Evolutionary conservation across 2,329 filamentous ascomycete genomes (phyloP).

Genomic region (Trichoderma polysporum): DNA sequence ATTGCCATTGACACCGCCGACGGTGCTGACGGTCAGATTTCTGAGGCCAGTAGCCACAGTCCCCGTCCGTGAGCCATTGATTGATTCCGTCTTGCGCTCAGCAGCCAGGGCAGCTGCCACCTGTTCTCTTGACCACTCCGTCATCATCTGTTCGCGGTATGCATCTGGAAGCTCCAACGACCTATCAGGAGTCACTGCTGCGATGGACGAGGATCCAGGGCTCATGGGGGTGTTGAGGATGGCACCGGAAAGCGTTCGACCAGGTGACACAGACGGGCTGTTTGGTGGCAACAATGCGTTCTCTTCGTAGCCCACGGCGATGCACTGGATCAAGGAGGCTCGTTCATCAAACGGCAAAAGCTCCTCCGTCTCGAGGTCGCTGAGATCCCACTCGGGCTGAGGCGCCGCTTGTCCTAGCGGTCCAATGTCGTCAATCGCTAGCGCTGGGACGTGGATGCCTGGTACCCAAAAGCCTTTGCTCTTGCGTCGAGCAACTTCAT

Average conservation of each 20-base stretch:
- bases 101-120: constrained; percentile 69
- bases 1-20: constrained; percentile 35
- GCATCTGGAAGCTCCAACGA: constrained; percentile 61
- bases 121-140: constrained; percentile 75
- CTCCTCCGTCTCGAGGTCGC: constrained; percentile 60
- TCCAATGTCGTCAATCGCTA: constrained; percentile 61
- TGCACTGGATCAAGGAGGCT: constrained; percentile 67
- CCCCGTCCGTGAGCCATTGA: constrained; percentile 71
- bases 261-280: constrained; percentile 70
- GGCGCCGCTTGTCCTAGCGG: constrained; percentile 48
- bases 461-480: constrained; percentile 78
- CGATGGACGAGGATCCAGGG: constrained; percentile 35
- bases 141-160: constrained; percentile 73
- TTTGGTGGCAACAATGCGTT: constrained; percentile 61
- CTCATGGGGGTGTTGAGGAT: constrained; percentile 53
- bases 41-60: constrained; percentile 54
- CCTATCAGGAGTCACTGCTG: constrained; percentile 30
- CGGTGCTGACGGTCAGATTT: constrained; percentile 57
- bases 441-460: constrained; percentile 68
- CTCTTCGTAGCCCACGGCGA: constrained; percentile 69
- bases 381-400: constrained; percentile 48
- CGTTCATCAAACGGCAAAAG: constrained; percentile 76
- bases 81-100: constrained; percentile 68
- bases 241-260: constrained; percentile 62
- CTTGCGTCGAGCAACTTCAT: constrained; percentile 73